A percentile compares a stretch with the other conserved stretches of the same genome.
Conservation (phyloP, 495 filamentous ascomycete species). For the Aspergillus mulundensis region DNA sequence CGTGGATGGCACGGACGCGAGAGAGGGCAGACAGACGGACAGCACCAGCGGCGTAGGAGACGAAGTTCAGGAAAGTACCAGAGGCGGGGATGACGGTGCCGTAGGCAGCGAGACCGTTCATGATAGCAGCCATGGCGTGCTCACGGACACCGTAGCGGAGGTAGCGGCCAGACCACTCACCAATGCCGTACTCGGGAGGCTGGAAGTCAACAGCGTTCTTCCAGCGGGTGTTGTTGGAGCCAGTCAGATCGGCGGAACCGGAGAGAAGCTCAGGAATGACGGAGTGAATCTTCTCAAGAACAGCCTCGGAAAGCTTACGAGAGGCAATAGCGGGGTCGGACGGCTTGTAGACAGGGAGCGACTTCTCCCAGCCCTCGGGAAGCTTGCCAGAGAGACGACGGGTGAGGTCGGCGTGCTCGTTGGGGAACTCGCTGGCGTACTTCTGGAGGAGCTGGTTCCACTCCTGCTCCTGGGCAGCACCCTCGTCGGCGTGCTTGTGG, state of each 20-base stretch:
- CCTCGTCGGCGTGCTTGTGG: slow-evolving; percentile 71
- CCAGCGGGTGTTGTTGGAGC: slow-evolving; percentile 97
- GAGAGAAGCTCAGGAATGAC: slow-evolving; percentile 87
- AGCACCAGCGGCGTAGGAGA: slow-evolving; percentile 95
- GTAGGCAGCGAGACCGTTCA: slow-evolving; percentile 97
- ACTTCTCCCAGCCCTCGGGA: slow-evolving; percentile 95
- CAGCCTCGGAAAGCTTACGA: slow-evolving; percentile 90
- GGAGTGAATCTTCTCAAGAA: slow-evolving; percentile 82
- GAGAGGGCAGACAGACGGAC: slow-evolving; percentile 91
- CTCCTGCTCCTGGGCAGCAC: slow-evolving; percentile 87
- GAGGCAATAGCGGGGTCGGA: slow-evolving; percentile 81
- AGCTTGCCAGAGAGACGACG: slow-evolving; percentile 81
- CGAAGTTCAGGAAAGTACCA: slow-evolving; percentile 99
- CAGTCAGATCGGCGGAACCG: slow-evolving; percentile 95
- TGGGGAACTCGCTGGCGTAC: slow-evolving; percentile 72
- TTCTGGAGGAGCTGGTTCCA: slow-evolving; percentile 92
- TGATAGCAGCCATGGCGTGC: slow-evolving; percentile 95
- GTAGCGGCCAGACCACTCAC: slow-evolving; percentile 87
- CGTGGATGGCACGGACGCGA: slow-evolving; percentile 87
- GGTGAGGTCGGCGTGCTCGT: slow-evolving; percentile 71
- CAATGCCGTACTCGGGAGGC: slow-evolving; percentile 77
- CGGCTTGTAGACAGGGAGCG: slow-evolving; percentile 86
- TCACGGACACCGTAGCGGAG: slow-evolving; percentile 97
- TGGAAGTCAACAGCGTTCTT: slow-evolving; percentile 98
- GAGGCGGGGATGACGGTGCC: slow-evolving; percentile 90